Percentiles rank a stretch among this genome's conserved stretches.
These are phyloP conservation scores for Prunus armeniaca DNA, from an alignment of 306 rosid genomes.

Conservation along the genomic window DNA sequence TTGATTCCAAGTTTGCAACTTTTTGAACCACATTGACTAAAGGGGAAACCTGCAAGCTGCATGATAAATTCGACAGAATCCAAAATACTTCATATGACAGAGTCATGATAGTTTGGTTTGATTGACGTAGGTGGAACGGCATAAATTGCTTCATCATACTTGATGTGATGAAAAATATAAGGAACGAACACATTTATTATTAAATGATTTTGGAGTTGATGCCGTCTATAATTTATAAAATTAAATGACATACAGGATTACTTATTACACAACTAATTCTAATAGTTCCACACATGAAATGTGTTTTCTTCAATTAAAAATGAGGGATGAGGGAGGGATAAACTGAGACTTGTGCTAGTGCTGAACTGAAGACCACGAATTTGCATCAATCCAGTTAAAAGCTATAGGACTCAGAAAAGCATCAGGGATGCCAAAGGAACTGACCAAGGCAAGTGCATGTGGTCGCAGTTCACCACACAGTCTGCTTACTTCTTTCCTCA, in stretches of 20 bases:
- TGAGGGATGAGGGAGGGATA: background rate
- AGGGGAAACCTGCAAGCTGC: no score
- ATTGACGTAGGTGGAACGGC: no score
- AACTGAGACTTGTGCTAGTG: constrained; percentile 24
- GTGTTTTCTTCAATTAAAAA: background rate
- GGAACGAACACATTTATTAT: background rate
- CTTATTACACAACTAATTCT: background rate
- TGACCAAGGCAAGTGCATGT: constrained; percentile 80
- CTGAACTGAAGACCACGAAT: constrained; percentile 70
- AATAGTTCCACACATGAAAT: background rate
- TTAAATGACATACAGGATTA: background rate
- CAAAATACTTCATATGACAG: no score
- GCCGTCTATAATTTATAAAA: background rate
- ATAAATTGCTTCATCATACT: no score
- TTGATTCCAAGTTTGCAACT: no score
- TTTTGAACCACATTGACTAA: no score
- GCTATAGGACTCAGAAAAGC: constrained; percentile 89
- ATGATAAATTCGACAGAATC: no score
- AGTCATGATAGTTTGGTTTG: no score
- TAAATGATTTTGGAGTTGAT: background rate
- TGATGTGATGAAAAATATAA: no score
- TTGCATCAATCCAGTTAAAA: constrained; percentile 76
- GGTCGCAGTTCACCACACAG: constrained; percentile 74
- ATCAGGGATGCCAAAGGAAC: constrained; percentile 89
- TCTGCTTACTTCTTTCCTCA: constrained; percentile 74